These are phyloP conservation scores for Chalciporus sphaerocephalus DNA, from an alignment of 768 basidiomycete species.

Conservation along the genomic window DNA sequence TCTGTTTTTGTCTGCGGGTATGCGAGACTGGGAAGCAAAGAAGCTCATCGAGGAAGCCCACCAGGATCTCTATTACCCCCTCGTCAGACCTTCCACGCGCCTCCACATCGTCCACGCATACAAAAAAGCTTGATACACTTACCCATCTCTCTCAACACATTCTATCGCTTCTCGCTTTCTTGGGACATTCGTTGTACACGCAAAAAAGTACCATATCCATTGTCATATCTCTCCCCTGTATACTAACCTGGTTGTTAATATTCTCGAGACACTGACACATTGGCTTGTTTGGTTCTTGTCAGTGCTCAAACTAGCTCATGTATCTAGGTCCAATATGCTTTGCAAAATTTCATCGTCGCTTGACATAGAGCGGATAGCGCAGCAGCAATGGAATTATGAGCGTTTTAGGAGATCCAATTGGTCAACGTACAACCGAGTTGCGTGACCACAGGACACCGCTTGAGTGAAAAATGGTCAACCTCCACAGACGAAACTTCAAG, in stretches of 20 bases:
- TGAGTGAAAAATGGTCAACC: no score
- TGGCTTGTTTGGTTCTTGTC: constrained; percentile 41
- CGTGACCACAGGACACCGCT: no score
- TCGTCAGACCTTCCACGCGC: constrained; percentile 45
- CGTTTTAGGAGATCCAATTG: no score
- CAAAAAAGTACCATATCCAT: constrained; percentile 27
- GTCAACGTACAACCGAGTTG: no score
- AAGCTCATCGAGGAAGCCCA: constrained; percentile 60
- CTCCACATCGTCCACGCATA: constrained; percentile 58
- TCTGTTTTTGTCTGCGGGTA: constrained; percentile 49
- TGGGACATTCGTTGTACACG: constrained; percentile 19
- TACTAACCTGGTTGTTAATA: constrained; percentile 69
- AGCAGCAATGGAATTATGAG: no score
- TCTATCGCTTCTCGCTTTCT: constrained; percentile 5
- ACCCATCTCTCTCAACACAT: not conserved
- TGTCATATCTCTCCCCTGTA: constrained; percentile 12
- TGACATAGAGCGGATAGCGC: no score
- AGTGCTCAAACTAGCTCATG: constrained; percentile 1
- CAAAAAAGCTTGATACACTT: constrained; percentile 26
- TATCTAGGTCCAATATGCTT: constrained; percentile 6
- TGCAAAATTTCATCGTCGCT: not conserved
- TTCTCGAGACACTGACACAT: constrained; percentile 50
- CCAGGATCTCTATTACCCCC: constrained; percentile 59
- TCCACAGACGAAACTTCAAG: no score
- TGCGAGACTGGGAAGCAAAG: constrained; percentile 51